Evolutionary conservation across 2,329 filamentous ascomycete species (phyloP).

Genomic region (Exophiala alcalophila): DNA sequence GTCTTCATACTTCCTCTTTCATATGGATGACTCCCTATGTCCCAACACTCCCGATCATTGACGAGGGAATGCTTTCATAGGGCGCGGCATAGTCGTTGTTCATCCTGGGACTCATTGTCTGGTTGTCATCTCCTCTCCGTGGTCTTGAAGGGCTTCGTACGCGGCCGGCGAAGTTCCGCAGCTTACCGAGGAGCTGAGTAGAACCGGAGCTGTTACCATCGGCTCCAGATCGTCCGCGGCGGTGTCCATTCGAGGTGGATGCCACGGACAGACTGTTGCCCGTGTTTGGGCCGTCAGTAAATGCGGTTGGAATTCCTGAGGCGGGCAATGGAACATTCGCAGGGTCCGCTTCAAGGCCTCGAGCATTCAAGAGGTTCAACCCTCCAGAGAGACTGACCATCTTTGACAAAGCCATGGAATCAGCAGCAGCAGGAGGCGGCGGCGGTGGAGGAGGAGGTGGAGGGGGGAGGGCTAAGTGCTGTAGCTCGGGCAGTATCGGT

Average conservation of each 20-base stretch:
- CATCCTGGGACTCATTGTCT: constrained; percentile 22
- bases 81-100: constrained; percentile 16
- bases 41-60: constrained; percentile 15
- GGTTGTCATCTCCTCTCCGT: constrained; percentile 34
- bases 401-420: constrained; percentile 5
- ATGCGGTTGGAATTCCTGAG: constrained; percentile 36
- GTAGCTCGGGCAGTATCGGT: constrained; percentile 58
- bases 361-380: constrained; percentile 33
- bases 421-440: constrained; percentile 25
- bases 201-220: constrained; percentile 4
- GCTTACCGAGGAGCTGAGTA: constrained; percentile 50
- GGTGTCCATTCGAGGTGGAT: constrained; percentile 36
- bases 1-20: too few relatives aligned
- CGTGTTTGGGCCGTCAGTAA: constrained; percentile 31
- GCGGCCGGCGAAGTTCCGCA: constrained; percentile 55
- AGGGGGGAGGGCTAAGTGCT: constrained; percentile 57
- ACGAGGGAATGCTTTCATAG: constrained; percentile 22
- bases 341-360: constrained; percentile 34
- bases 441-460: constrained; percentile 49
- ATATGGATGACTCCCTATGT: too few relatives aligned
- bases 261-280: constrained; percentile 36
- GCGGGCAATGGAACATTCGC: constrained; percentile 28
- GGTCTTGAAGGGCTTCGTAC: constrained; percentile 58
- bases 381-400: constrained; percentile 32
- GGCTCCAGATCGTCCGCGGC: constrained; percentile 56